Percentiles rank a stretch among this genome's conserved stretches.
These are phyloP conservation scores for Phoenix dactylifera DNA, from an alignment of 176 grass and related monocot genomes.

Conservation along the genomic window DNA sequence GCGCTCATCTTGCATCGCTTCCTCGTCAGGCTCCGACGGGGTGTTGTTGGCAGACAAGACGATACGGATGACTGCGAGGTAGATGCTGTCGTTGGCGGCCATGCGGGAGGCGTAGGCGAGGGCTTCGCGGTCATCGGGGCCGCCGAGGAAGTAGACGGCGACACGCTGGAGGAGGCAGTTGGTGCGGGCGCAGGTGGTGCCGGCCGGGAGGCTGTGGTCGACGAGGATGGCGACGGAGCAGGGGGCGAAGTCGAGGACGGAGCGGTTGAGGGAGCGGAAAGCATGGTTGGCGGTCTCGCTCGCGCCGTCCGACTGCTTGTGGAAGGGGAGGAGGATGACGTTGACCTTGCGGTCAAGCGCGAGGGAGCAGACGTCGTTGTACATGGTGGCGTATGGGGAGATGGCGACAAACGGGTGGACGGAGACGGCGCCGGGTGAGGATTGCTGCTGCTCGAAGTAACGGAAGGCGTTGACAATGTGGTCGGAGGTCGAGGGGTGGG, in stretches of 20 bases:
- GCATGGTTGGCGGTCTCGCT: conserved; percentile 36
- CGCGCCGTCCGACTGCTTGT: conserved; percentile 45
- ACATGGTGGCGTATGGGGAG: conserved; percentile 46
- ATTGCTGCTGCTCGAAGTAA: conserved; percentile 40
- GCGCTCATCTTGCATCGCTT: conserved; percentile 2
- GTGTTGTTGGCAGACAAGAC: conserved; percentile 22
- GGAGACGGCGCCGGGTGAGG: conserved; percentile 18
- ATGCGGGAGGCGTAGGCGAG: conserved; percentile 40
- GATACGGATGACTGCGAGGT: conserved; percentile 48
- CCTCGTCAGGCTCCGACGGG: conserved; percentile 13
- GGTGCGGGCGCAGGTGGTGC: conserved; percentile 42
- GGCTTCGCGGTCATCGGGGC: conserved; percentile 60
- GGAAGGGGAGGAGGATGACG: conserved; percentile 70
- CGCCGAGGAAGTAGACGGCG: conserved; percentile 59
- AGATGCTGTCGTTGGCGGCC: conserved; percentile 1
- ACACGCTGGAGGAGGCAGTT: conserved; percentile 45
- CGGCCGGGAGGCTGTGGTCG: conserved; percentile 41
- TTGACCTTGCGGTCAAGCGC: conserved; percentile 50
- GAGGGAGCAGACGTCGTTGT: conserved; percentile 68
- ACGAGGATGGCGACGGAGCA: conserved; percentile 83
- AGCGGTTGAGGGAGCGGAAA: conserved; percentile 39
- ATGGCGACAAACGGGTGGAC: conserved; percentile 50
- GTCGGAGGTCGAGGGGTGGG: conserved; percentile 26
- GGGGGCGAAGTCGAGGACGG: conserved; percentile 50
- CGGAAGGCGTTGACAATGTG: conserved; percentile 62